phyloP scores from a whole-genome alignment of 441 rosid species.

The Breynia disticha region DNA sequence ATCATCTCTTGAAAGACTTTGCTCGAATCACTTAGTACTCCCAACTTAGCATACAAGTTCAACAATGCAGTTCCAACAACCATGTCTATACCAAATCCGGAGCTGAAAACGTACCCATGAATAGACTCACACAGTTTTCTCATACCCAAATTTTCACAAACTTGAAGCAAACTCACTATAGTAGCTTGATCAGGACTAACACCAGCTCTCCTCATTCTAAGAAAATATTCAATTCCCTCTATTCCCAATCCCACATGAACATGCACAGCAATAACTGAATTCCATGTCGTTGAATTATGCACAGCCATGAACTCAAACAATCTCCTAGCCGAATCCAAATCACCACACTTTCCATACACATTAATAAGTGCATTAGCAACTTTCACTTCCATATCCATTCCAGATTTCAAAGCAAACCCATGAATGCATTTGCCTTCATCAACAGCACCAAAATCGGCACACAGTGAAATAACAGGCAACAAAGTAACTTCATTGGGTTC shows the following conservation, averaged over 20 bases:
- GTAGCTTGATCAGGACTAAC: conserved; percentile 59
- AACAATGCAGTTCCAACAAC: conserved; percentile 60
- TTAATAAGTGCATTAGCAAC: conserved; percentile 50
- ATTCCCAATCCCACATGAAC: conserved; percentile 41
- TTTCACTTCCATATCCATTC: conserved; percentile 42
- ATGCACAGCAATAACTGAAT: conserved; percentile 56
- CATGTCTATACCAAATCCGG: conserved; percentile 49
- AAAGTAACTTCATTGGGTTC: conserved; percentile 44
- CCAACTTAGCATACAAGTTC: conserved; percentile 71
- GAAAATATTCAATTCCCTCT: conserved; percentile 51
- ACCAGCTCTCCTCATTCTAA: conserved; percentile 49
- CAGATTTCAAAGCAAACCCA: conserved; percentile 40
- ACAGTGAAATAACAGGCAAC: conserved; percentile 42
- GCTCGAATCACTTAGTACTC: conserved; percentile 42
- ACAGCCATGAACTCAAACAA: conserved; percentile 50
- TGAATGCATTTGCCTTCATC: conserved; percentile 45
- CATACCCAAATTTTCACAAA: conserved; percentile 51
- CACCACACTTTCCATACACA: conserved; percentile 55
- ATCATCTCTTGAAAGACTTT: conserved; percentile 48
- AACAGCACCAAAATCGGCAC: conserved; percentile 26
- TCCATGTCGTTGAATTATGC: conserved; percentile 61
- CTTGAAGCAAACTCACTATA: conserved; percentile 47
- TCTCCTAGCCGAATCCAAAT: conserved; percentile 33
- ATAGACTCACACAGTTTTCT: conserved; percentile 51
- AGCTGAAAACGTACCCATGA: conserved; percentile 46